Conservation (phyloP, 2,329 filamentous ascomycete species). For the Botrytis byssoidea region DNA sequence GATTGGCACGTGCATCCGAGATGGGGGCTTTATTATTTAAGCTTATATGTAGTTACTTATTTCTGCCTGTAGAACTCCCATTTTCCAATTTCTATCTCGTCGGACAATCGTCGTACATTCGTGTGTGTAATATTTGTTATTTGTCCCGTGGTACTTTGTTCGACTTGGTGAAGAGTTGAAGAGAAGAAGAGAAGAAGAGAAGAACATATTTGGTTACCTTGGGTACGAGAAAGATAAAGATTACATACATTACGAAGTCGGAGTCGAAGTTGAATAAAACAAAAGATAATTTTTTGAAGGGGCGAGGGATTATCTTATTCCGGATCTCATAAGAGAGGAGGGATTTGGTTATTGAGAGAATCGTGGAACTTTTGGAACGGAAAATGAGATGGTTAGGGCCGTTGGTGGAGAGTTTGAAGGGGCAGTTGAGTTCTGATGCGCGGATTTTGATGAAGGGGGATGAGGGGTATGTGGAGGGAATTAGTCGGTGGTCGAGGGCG, state of each 20-base stretch:
- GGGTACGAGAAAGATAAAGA: too few relatives aligned
- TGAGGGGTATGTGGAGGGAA: slow-evolving; percentile 25
- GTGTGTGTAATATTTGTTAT: background rate
- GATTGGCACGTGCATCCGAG: background rate
- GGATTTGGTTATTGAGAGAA: background rate
- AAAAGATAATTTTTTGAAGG: background rate
- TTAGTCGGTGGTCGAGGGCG: slow-evolving; percentile 30
- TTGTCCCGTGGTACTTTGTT: background rate
- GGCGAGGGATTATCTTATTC: background rate
- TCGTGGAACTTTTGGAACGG: background rate
- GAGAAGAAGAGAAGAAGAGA: too few relatives aligned
- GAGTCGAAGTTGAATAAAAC: too few relatives aligned
- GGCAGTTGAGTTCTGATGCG: slow-evolving; percentile 16
- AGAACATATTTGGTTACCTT: too few relatives aligned
- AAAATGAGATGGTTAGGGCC: slow-evolving; percentile 1
- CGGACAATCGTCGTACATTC: background rate
- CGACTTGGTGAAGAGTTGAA: background rate
- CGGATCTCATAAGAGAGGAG: background rate
- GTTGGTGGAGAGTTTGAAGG: slow-evolving; percentile 12
- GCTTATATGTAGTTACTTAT: background rate
- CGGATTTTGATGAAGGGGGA: slow-evolving; percentile 25
- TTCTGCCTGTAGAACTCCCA: too few relatives aligned
- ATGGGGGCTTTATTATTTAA: background rate
- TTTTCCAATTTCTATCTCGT: background rate
- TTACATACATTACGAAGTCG: too few relatives aligned